These are phyloP conservation scores for Solanum infundibuliforme DNA, from an alignment of 257 asterid species.

Conservation along the genomic window DNA sequence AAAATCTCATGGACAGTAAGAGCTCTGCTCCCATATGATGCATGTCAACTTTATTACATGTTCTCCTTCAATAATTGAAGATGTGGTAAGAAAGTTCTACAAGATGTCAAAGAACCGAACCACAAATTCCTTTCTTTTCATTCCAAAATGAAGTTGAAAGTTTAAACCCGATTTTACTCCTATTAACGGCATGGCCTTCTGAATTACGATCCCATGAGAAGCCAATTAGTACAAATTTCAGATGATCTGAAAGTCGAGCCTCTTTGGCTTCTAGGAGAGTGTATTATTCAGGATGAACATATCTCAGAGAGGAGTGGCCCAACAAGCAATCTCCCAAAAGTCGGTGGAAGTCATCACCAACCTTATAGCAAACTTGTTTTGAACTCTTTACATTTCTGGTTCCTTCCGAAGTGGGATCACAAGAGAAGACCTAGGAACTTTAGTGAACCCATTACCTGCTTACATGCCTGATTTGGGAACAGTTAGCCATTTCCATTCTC, in stretches of 20 bases:
- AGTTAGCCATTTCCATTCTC: background rate
- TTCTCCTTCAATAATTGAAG: background rate
- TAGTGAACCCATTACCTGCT: background rate
- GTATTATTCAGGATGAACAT: background rate
- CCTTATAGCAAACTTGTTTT: background rate
- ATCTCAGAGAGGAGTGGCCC: background rate
- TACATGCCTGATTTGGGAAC: background rate
- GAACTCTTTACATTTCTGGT: background rate
- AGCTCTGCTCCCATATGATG: background rate
- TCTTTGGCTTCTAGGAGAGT: background rate
- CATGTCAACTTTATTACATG: background rate
- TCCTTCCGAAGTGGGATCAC: background rate
- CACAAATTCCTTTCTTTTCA: background rate
- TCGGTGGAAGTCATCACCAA: background rate
- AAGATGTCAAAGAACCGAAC: background rate
- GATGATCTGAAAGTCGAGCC: background rate
- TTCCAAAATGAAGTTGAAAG: background rate
- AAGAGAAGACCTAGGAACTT: background rate
- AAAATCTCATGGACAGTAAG: background rate
- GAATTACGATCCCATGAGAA: background rate
- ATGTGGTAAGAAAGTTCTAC: background rate
- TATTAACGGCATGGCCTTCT: background rate
- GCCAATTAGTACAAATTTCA: background rate
- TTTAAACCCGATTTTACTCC: background rate
- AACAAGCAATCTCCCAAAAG: background rate